Base-by-base conservation (phyloP, 352 stramenopile species). In the Pythium folliculosum region DNA sequence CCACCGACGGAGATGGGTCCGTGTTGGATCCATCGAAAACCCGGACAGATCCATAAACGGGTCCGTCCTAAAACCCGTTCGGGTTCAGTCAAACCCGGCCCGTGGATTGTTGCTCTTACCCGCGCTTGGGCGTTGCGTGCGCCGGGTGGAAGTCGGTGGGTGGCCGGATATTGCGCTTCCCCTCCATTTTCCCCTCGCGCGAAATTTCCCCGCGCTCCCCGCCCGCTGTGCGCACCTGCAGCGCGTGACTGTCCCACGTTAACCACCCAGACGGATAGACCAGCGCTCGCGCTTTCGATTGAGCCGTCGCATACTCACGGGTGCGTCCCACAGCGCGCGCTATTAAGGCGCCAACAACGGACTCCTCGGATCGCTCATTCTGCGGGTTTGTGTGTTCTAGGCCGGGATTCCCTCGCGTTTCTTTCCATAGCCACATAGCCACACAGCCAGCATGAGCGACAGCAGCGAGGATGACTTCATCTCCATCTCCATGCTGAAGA, bases 391-490 rank as follows among this genome's bases (percentile, higher is more conserved):
- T 44, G 2, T 14, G 38, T 6, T 4, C 9, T 4, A 44, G 14
- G 14, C 5, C 6, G 44, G 14, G 44, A 25, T 25, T 25, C 12
- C 3, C 17, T 16, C 55, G 12, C n/a, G n/a, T 25, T 50, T 38
- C 37, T 32, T 30, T 27, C 30, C 38, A 48, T 14, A 59, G 27
- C 43, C 30, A n/a, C n/a, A n/a, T n/a, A n/a, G n/a, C n/a, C n/a
- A n/a, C 30, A 51, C 16, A 5, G 38, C 14, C 38, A 13, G 6
- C 2, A 73, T 69, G 67, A 70, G 87, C 74, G 91, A 81, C 74
- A 93, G 81, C 76, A 90, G 82, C 63, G 86, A 94, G 60, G 86
- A 94, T 64, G 86, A 94, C 67, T 63, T 82, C 35, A 77, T 94
- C 54, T 84, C 86, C 25, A 92, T 94, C 64, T 66, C 85, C 53